Base-by-base conservation (phyloP, 306 rosid genomes). In the Luffa aegyptiaca region DNA sequence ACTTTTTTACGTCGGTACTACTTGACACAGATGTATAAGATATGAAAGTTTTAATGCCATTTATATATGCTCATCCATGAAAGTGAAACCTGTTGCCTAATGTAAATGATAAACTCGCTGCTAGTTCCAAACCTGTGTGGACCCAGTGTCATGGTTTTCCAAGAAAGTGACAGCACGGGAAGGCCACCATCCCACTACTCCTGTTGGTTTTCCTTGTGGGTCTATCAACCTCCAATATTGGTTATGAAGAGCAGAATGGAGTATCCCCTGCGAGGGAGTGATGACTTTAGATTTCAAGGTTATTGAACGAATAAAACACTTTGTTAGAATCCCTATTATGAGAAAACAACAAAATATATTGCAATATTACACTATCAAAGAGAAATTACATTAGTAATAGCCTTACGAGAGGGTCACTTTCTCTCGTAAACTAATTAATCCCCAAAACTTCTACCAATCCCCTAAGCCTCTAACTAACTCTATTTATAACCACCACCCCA, bases 181-280 rank as follows among this genome's bases (percentile, higher is more conserved):
- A 76, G 94, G 91, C 97, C 97, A 92, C 97, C 94, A 92, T 55
- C 97, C 97, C 91, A 92, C 80, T 70, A 92, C 92, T 78, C 97
- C 97, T 42, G 97, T 82, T 17, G 97, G 97, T 82, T 88, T 90
- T 57, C 97, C 97, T 63, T 87, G 92, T 75, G 90, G 91, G 78
- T 92, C 97, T 83, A 88, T 87, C 84, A 92, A 56, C 65, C 97
- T 87, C 97, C 97, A 92, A 79, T 91, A 91, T 75, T 91, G 86
- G 53, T 77, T 83, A 81, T 90, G 92, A 77, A 91, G 87, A 74
- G 96, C 96, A 37, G 89, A 88, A 82, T 91, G 96, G 75, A 91
- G 90, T 83, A 91, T 91, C 18, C 93, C 96, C 96, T 91, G 85
- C 35, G 80, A 75, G 78, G 46, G 76, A 46, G 33, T 71, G 76